These are phyloP conservation scores for Paecilomyces formosus DNA, from an alignment of 2,329 filamentous ascomycete species.

Conservation along the genomic window DNA sequence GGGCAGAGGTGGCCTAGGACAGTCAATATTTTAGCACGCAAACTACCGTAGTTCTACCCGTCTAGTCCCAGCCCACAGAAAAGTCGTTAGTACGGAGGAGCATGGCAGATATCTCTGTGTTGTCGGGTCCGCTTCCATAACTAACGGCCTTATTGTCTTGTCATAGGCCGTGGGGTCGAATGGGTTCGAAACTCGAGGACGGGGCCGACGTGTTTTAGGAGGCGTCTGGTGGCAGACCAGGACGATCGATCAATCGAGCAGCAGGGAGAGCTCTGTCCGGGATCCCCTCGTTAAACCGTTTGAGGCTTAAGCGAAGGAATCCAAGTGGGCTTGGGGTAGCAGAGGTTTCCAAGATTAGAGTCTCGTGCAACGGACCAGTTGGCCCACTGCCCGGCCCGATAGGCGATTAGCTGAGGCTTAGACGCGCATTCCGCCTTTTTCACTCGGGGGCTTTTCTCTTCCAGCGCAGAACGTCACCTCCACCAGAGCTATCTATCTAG, in stretches of 20 bases:
- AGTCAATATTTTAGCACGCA: neutral
- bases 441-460: neutral
- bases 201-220: neutral
- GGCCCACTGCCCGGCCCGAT: neutral
- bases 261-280: neutral
- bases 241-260: neutral
- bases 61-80: neutral
- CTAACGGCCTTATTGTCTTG: neutral
- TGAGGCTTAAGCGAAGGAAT: neutral
- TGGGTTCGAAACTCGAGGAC: neutral
- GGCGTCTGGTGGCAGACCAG: neutral
- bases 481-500: neutral
- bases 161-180: neutral
- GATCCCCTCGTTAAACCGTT: neutral
- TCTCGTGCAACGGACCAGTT: neutral
- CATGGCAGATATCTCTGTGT: neutral
- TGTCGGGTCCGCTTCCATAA: neutral
- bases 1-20: neutral
- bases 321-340: neutral
- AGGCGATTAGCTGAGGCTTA: neutral
- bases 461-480: neutral
- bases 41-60: neutral
- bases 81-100: no score
- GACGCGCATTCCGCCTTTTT: neutral
- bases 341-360: neutral